A percentile compares a stretch with the other conserved stretches of the same genome.
These are phyloP conservation scores for Lachnellula hyalina DNA, from an alignment of 2,329 filamentous ascomycete species.

Conservation along the genomic window DNA sequence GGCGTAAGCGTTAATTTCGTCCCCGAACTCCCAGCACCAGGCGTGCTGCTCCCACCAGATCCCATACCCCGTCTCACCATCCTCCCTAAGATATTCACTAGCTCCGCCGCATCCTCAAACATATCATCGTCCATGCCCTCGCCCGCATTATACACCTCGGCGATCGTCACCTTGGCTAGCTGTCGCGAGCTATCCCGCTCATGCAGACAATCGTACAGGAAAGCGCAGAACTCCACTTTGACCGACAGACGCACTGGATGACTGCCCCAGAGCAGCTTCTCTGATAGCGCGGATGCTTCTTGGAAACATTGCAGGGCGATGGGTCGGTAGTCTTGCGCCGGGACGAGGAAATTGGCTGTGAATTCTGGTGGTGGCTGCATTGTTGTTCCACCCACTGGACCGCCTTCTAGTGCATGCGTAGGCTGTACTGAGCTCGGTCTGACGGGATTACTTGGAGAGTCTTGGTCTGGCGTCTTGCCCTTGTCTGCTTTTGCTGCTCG, in stretches of 20 bases:
- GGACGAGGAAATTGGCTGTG: slow-evolving; percentile 71
- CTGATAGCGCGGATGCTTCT: slow-evolving; percentile 69
- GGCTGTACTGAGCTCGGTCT: slow-evolving; percentile 30
- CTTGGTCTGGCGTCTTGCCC: slow-evolving; percentile 25
- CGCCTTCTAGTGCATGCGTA: slow-evolving; percentile 31
- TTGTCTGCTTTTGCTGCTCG: slow-evolving; percentile 27
- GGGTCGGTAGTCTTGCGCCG: slow-evolving; percentile 73
- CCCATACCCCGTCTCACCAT: slow-evolving; percentile 72
- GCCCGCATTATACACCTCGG: slow-evolving; percentile 84
- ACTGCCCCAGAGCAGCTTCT: slow-evolving; percentile 73
- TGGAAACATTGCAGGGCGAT: slow-evolving; percentile 77
- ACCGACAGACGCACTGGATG: slow-evolving; percentile 86
- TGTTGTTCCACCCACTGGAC: slow-evolving; percentile 43
- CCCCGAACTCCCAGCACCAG: slow-evolving; percentile 14
- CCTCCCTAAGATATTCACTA: slow-evolving; percentile 78
- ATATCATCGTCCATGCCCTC: slow-evolving; percentile 95
- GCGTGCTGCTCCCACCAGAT: slow-evolving; percentile 16
- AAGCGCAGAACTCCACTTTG: slow-evolving; percentile 88
- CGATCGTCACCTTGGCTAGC: slow-evolving; percentile 76
- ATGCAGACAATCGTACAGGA: slow-evolving; percentile 87
- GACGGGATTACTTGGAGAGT: slow-evolving; percentile 14
- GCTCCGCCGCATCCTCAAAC: slow-evolving; percentile 84
- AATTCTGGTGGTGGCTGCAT: slow-evolving; percentile 35
- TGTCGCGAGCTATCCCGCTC: slow-evolving; percentile 71
- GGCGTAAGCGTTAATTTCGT: slow-evolving; percentile 5